These are phyloP conservation scores for Termitomyces sp. DNA, from an alignment of 1,284 basidiomycete species.

Conservation along the genomic window DNA sequence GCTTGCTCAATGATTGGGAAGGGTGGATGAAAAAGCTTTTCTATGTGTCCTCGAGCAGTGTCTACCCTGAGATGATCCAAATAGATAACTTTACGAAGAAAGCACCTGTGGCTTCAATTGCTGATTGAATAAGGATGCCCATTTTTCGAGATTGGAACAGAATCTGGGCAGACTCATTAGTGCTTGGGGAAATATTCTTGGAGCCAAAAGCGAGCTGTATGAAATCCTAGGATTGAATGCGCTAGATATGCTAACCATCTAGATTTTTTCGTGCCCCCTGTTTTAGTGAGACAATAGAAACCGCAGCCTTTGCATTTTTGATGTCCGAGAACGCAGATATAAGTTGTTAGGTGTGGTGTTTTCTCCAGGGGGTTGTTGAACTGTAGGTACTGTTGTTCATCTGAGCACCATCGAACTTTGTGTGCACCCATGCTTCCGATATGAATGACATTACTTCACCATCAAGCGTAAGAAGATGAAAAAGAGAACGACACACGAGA, in stretches of 20 bases:
- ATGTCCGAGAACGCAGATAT: background rate
- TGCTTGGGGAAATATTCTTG: background rate
- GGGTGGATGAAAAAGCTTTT: background rate
- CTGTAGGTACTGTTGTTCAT: conserved; percentile 2
- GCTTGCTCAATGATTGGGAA: conserved; percentile 2
- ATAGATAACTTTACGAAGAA: background rate
- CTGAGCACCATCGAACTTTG: background rate
- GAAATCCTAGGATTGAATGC: too few species aligned
- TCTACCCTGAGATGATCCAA: conserved; percentile 2
- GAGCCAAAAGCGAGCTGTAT: conserved; percentile 3
- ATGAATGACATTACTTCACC: conserved; percentile 4
- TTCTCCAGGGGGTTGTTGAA: conserved; percentile 1
- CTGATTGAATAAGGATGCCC: too few species aligned
- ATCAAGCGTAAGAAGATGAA: conserved; percentile 1
- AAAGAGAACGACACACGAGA: background rate
- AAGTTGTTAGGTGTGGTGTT: background rate
- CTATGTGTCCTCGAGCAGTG: conserved; percentile 5
- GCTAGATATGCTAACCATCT: too few species aligned
- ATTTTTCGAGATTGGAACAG: too few species aligned
- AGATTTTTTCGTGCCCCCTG: too few species aligned
- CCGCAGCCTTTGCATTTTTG: too few species aligned
- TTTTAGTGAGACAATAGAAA: too few species aligned
- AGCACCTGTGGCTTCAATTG: background rate
- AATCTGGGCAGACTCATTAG: background rate
- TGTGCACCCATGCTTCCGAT: too few species aligned